phyloP scores from a whole-genome alignment of 148 eudicot genomes.

The Mesembryanthemum crystallinum region DNA sequence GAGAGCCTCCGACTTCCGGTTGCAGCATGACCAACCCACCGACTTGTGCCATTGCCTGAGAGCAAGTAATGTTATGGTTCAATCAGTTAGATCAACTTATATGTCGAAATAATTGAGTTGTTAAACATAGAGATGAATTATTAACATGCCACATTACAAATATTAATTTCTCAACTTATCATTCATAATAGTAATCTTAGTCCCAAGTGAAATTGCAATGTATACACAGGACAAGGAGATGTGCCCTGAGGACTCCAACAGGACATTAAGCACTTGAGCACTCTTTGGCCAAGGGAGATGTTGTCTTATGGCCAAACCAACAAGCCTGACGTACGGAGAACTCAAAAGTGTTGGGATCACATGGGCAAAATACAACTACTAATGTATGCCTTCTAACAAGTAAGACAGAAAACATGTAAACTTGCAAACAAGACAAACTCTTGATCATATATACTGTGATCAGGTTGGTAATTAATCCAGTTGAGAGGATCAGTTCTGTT shows the following conservation, averaged over 20 bases:
- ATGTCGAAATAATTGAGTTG: background rate
- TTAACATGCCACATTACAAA: background rate
- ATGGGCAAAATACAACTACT: background rate
- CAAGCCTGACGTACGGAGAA: background rate
- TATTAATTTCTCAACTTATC: too few relatives aligned
- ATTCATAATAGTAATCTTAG: too few relatives aligned
- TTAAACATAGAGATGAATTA: background rate
- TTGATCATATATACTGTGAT: too few relatives aligned
- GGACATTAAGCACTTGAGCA: too few relatives aligned
- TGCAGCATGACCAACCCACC: conserved; percentile 94
- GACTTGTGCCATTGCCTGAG: conserved; percentile 97
- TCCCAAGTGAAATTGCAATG: too few relatives aligned
- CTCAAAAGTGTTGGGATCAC: background rate
- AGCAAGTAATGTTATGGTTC: background rate
- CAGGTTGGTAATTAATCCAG: too few relatives aligned
- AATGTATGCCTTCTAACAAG: background rate
- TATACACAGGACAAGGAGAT: too few relatives aligned
- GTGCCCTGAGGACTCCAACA: too few relatives aligned
- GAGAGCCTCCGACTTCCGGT: conserved; percentile 85
- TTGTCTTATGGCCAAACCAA: background rate
- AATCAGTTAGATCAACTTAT: background rate
- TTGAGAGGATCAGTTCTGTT: too few relatives aligned
- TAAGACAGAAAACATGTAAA: background rate
- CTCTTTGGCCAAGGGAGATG: too few relatives aligned
- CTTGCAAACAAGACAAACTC: background rate